Conservation (phyloP, 2,329 filamentous ascomycete species). For the Alternaria sp. region DNA sequence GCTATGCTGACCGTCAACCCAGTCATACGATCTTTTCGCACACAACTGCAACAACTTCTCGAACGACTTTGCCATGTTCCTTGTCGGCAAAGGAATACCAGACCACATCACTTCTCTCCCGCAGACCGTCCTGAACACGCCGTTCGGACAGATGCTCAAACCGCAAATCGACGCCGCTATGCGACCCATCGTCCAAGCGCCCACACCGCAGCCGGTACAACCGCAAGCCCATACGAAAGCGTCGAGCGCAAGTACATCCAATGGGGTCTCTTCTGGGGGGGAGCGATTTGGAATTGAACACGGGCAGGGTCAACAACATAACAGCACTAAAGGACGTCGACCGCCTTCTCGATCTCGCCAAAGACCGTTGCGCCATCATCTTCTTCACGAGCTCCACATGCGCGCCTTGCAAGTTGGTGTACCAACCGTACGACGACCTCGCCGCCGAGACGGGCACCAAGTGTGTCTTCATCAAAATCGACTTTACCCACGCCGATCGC, state of each 20-base stretch:
- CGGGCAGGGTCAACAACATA: conserved; percentile 65
- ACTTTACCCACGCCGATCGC: conserved; percentile 71
- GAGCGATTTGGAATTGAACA: conserved; percentile 25
- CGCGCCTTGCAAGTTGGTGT: conserved; percentile 80
- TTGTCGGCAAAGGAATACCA: conserved; percentile 87
- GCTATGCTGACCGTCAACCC: conserved; percentile 25
- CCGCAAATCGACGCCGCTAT: conserved; percentile 74
- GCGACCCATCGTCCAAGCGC: conserved; percentile 66
- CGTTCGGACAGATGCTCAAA: conserved; percentile 85
- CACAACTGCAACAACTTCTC: conserved; percentile 99
- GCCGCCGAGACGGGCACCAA: conserved; percentile 74
- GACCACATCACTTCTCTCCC: conserved; percentile 85
- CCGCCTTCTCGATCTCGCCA: conserved; percentile 63
- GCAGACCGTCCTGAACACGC: conserved; percentile 81
- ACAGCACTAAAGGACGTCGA: conserved; percentile 67
- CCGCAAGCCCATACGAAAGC: conserved; percentile 16
- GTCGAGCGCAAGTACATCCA: conserved; percentile 9
- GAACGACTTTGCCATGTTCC: conserved; percentile 87
- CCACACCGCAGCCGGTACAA: conserved; percentile 47
- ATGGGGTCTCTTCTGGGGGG: conserved; percentile 13
- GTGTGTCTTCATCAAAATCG: conserved; percentile 80
- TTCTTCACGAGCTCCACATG: conserved; percentile 95
- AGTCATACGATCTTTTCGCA: conserved; percentile 57
- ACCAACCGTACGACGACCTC: conserved; percentile 80
- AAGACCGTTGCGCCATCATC: conserved; percentile 74